These are phyloP conservation scores for Fusarium poae DNA, from an alignment of 2,329 filamentous ascomycete genomes.

Conservation along the genomic window DNA sequence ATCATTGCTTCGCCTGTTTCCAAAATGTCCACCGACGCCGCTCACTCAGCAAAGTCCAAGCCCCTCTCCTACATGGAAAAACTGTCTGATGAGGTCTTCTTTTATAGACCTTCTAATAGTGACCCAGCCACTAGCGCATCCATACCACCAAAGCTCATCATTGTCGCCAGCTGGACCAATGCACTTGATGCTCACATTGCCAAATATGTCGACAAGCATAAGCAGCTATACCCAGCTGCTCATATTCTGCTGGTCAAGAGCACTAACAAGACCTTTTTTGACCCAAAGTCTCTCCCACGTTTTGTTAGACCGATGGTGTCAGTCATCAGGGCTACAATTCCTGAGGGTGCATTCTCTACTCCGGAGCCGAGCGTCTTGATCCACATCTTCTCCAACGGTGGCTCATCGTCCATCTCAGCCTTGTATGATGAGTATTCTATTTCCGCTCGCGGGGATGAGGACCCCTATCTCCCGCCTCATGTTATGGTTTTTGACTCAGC, in stretches of 20 bases:
- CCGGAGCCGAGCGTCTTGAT: slow-evolving; percentile 1
- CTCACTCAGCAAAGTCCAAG: background rate
- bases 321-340: background rate
- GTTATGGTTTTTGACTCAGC: slow-evolving; percentile 26
- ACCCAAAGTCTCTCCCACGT: background rate
- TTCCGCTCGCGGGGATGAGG: background rate
- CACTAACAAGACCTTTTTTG: slow-evolving; percentile 13
- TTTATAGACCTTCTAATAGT: slow-evolving; percentile 11
- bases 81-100: slow-evolving; percentile 13
- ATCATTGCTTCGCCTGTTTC: background rate
- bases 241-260: slow-evolving; percentile 20
- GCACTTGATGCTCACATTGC: slow-evolving; percentile 23
- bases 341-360: background rate
- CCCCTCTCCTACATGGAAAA: slow-evolving; percentile 31
- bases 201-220: slow-evolving; percentile 34
- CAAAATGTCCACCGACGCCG: slow-evolving; percentile 1
- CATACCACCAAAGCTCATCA: slow-evolving; percentile 21
- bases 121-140: background rate
- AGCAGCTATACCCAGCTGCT: background rate
- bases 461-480: slow-evolving; percentile 11
- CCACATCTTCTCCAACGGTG: slow-evolving; percentile 28
- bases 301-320: slow-evolving; percentile 3
- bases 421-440: slow-evolving; percentile 13
- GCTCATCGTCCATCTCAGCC: slow-evolving; percentile 9
- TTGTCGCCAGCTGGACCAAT: slow-evolving; percentile 32